Percentiles rank a stretch among this genome's conserved stretches.
These are phyloP conservation scores for Chaetomium globosum DNA, from an alignment of 2,329 filamentous ascomycete species.

Conservation along the genomic window DNA sequence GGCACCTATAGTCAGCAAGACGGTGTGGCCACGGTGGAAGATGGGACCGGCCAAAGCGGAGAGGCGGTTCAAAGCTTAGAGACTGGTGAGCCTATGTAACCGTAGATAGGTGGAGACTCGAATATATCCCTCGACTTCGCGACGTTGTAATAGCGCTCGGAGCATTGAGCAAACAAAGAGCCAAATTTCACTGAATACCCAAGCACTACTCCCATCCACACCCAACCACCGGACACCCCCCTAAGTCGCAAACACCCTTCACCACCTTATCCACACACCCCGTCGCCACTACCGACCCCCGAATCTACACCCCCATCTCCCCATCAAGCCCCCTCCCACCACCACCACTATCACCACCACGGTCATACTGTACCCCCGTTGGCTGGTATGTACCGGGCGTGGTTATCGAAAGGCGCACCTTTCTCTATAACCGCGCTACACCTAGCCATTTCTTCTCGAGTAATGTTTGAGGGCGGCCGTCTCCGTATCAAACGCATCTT, in stretches of 20 bases:
- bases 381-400: neutral
- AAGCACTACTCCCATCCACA: too few species aligned
- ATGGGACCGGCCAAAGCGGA: neutral
- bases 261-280: conserved; percentile 76
- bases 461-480: conserved; percentile 85
- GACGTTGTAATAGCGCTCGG: neutral
- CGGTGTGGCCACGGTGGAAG: neutral
- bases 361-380: too few species aligned
- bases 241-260: conserved; percentile 68
- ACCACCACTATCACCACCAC: conserved; percentile 51
- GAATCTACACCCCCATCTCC: conserved; percentile 61
- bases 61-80: neutral
- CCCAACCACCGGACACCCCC: neutral
- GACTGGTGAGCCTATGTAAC: neutral
- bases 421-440: conserved; percentile 90
- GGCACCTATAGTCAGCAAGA: neutral
- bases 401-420: conserved; percentile 55
- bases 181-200: too few species aligned
- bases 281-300: conserved; percentile 86
- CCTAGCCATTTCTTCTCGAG: conserved; percentile 99
- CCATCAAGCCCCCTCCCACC: conserved; percentile 47
- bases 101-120: neutral
- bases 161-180: too few species aligned
- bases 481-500: conserved; percentile 70
- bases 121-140: neutral